Percentiles rank a stretch among this genome's conserved stretches.
phyloP scores from a whole-genome alignment of 129 eudicot species.

The Mikania micrantha region DNA sequence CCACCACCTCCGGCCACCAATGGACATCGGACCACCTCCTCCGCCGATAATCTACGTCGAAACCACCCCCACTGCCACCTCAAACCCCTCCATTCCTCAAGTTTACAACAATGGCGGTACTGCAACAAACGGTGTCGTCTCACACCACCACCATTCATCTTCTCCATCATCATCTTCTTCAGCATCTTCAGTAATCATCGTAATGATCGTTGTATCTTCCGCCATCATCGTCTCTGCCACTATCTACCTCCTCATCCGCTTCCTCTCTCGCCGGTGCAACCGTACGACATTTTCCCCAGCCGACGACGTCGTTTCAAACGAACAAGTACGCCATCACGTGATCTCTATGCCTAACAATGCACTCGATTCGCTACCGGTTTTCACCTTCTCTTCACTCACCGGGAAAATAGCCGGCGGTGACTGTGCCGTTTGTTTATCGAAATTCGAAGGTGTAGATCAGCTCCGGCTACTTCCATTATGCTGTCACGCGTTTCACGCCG shows the following conservation, averaged over 20 bases:
- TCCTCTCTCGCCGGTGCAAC: constrained; percentile 46
- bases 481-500: constrained; percentile 83
- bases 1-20: not conserved
- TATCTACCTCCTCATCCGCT: constrained; percentile 65
- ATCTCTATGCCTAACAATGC: not conserved
- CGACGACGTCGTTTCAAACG: constrained; percentile 36
- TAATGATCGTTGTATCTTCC: constrained; percentile 44
- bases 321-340: constrained; percentile 19
- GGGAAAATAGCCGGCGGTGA: constrained; percentile 53
- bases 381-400: constrained; percentile 53
- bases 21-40: not conserved
- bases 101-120: constrained; percentile 11
- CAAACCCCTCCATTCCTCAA: constrained; percentile 1
- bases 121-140: not conserved
- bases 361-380: constrained; percentile 59
- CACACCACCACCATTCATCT: constrained; percentile 12
- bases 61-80: constrained; percentile 1
- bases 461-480: constrained; percentile 72
- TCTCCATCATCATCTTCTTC: constrained; percentile 18
- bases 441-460: constrained; percentile 52
- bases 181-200: constrained; percentile 33
- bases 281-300: constrained; percentile 26
- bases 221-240: constrained; percentile 55
- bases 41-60: constrained; percentile 8
- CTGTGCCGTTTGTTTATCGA: constrained; percentile 76